Conservation (phyloP, 805 yeast genomes). For the Saturnispora serradocipensis region DNA sequence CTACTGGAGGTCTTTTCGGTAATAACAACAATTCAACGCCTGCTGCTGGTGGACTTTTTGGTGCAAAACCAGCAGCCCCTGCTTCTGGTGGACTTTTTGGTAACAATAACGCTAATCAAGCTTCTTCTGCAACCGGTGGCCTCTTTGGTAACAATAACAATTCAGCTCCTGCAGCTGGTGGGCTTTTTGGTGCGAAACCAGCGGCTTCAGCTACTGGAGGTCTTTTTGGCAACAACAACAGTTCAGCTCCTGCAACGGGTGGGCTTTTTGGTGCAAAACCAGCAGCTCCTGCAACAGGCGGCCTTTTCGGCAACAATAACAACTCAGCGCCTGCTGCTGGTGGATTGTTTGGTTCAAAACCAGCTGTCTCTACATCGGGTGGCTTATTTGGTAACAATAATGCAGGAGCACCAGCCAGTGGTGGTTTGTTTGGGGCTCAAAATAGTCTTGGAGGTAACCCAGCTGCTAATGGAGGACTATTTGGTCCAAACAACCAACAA, state of each 20-base stretch:
- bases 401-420: slow-evolving; percentile 7
- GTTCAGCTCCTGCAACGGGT: slow-evolving; percentile 6
- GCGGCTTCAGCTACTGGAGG: slow-evolving; percentile 24
- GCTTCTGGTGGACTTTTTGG: slow-evolving; percentile 29
- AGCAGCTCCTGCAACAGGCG: slow-evolving; percentile 12
- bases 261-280: slow-evolving; percentile 21
- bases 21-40: slow-evolving; percentile 1
- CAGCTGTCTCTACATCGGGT: slow-evolving; percentile 19
- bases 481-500: slow-evolving; percentile 18
- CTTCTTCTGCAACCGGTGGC: slow-evolving; percentile 14
- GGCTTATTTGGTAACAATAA: slow-evolving; percentile 31
- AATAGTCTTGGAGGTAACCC: slow-evolving; percentile 13
- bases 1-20: slow-evolving; percentile 16
- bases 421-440: slow-evolving; percentile 27
- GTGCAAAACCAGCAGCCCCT: slow-evolving; percentile 7
- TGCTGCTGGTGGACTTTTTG: slow-evolving; percentile 14
- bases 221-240: slow-evolving; percentile 28
- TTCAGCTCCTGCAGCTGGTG: slow-evolving; percentile 11
- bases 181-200: slow-evolving; percentile 22
- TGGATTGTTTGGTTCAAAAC: slow-evolving; percentile 23
- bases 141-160: slow-evolving; percentile 21
- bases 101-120: slow-evolving; percentile 12
- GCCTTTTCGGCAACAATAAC: slow-evolving; percentile 20
- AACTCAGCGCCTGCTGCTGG: slow-evolving; percentile 12
- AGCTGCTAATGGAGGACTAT: slow-evolving; percentile 20